Evolutionary conservation across 2,329 filamentous ascomycete species (phyloP).

Genomic region (Penicillium sp.): DNA sequence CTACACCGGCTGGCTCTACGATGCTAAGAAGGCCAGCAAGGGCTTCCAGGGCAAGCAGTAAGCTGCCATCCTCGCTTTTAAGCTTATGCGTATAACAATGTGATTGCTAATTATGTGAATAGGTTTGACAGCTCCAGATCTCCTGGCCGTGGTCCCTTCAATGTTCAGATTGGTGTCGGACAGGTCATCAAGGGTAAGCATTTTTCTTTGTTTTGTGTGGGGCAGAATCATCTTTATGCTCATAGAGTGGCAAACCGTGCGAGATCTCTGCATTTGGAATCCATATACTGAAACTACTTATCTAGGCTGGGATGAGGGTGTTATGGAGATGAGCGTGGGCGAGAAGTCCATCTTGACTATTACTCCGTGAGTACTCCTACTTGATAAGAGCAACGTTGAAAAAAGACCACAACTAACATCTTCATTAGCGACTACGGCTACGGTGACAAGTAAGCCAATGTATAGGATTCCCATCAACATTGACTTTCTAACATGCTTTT

Average conservation of each 20-base stretch:
- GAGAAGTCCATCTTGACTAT: constrained; percentile 86
- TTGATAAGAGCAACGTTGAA: not conserved
- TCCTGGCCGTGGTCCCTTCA: constrained; percentile 69
- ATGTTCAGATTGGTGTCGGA: constrained; percentile 74
- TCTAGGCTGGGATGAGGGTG: constrained; percentile 76
- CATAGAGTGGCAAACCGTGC: not conserved
- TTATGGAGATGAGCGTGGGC: constrained; percentile 78
- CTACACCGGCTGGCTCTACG: constrained; percentile 85
- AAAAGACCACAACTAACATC: not conserved
- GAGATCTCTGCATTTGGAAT: not conserved
- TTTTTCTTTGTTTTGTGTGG: not conserved
- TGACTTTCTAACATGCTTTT: constrained; percentile 7
- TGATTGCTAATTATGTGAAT: not conserved
- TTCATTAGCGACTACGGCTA: constrained; percentile 34
- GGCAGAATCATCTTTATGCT: not conserved
- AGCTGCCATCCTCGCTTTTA: constrained; percentile 27
- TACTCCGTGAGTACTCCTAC: constrained; percentile 57
- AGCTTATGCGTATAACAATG: not conserved
- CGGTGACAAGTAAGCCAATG: constrained; percentile 35
- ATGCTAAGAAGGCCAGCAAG: constrained; percentile 59
- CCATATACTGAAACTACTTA: not conserved
- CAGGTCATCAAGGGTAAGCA: constrained; percentile 78
- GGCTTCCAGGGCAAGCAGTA: constrained; percentile 70
- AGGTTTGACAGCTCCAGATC: constrained; percentile 83
- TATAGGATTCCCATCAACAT: not conserved